Conservation (phyloP, 1,139 yeast species). For the Chernovozyma aurita region DNA sequence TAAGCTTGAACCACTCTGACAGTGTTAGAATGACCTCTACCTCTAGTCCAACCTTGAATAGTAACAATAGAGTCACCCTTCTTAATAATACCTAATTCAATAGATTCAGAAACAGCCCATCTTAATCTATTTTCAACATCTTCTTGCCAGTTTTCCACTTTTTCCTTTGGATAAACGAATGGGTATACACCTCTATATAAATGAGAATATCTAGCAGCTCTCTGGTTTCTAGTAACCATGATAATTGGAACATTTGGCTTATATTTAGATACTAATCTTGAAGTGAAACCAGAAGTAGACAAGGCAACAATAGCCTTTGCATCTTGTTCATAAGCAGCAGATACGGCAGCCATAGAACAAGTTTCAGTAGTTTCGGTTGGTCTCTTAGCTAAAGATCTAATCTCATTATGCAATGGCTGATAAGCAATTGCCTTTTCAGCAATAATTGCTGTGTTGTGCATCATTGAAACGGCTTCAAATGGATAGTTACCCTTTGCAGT, state of each 20-base stretch:
- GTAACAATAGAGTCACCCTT: conserved; percentile 91
- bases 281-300: conserved; percentile 92
- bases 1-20: conserved; percentile 67
- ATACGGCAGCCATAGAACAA: conserved; percentile 94
- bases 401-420: conserved; percentile 80
- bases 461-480: conserved; percentile 93
- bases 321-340: conserved; percentile 92
- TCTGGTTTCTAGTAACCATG: conserved; percentile 95
- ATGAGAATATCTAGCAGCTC: conserved; percentile 93
- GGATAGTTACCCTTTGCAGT: conserved; percentile 99
- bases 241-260: conserved; percentile 96
- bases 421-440: conserved; percentile 98
- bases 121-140: conserved; percentile 94
- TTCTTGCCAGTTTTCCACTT: conserved; percentile 85
- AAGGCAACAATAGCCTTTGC: conserved; percentile 96
- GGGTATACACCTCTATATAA: conserved; percentile 99
- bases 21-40: conserved; percentile 98
- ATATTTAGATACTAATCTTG: conserved; percentile 94
- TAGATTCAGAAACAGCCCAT: conserved; percentile 91
- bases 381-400: conserved; percentile 77
- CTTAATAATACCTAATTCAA: conserved; percentile 76
- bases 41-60: conserved; percentile 98
- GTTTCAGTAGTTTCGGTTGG: conserved; percentile 96
- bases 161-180: conserved; percentile 68
- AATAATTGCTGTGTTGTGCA: conserved; percentile 95